These are phyloP conservation scores for Sphagnum fallax DNA, from an alignment of 228 moss, liverwort and hornwort species.

Conservation along the genomic window DNA sequence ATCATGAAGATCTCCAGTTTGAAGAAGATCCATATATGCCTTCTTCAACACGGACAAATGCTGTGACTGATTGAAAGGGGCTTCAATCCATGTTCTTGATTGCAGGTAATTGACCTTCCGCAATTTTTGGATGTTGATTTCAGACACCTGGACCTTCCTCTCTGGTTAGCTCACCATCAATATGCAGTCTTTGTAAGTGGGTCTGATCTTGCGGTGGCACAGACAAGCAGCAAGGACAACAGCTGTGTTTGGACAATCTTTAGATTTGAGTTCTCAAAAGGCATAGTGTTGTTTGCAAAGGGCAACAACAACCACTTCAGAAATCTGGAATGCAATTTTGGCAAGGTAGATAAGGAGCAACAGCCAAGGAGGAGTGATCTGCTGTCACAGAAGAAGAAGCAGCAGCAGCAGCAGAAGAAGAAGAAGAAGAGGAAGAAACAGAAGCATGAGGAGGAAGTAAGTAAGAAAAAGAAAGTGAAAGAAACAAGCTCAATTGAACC, in stretches of 20 bases:
- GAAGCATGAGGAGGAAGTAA: not conserved
- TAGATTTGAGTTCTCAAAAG: slow-evolving; percentile 55
- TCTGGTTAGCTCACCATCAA: slow-evolving; percentile 41
- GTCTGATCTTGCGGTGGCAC: slow-evolving; percentile 31
- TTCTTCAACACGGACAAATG: too few relatives aligned
- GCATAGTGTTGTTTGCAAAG: slow-evolving; percentile 26
- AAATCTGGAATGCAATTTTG: slow-evolving; percentile 20
- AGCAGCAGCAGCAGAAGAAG: not conserved
- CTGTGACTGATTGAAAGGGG: too few relatives aligned
- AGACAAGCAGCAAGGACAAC: slow-evolving; percentile 16
- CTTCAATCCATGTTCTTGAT: too few relatives aligned
- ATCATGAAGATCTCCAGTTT: too few relatives aligned
- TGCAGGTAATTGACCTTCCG: slow-evolving; percentile 27
- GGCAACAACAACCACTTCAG: slow-evolving; percentile 36
- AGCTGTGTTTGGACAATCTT: slow-evolving; percentile 53
- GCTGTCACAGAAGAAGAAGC: not conserved
- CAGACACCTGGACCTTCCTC: slow-evolving; percentile 40
- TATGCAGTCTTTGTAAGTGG: slow-evolving; percentile 50
- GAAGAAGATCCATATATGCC: too few relatives aligned
- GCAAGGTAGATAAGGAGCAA: slow-evolving; percentile 3
- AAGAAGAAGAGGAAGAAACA: not conserved
- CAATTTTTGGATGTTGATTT: slow-evolving; percentile 72
- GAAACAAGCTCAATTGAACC: not conserved
- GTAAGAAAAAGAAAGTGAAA: not conserved
- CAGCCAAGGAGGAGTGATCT: not conserved